Conservation (phyloP, 208 protist species). For the Strigomonas galati region DNA sequence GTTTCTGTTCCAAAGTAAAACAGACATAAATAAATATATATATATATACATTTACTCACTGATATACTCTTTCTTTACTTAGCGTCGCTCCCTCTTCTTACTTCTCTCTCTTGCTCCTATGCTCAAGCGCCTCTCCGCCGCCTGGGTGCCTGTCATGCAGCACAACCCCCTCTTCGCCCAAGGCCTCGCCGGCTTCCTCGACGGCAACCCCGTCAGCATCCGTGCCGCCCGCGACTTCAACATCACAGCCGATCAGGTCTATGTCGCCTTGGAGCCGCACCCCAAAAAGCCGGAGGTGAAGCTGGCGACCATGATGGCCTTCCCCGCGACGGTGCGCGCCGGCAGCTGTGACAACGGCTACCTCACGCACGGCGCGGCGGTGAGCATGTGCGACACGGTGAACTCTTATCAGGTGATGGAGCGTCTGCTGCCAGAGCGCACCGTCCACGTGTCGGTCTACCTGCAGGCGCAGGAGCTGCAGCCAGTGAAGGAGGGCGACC, state of each 20-base stretch:
- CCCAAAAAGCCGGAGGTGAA: background rate
- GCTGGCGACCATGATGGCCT: conserved; percentile 41
- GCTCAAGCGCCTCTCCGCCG: conserved; percentile 38
- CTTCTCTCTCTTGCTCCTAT: conserved; percentile 24
- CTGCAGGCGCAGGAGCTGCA: conserved; percentile 40
- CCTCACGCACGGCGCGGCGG: conserved; percentile 44
- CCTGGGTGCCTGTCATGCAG: conserved; percentile 55
- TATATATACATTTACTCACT: background rate
- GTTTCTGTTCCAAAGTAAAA: background rate
- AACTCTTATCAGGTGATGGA: conserved; percentile 75
- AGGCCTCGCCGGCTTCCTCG: conserved; percentile 25
- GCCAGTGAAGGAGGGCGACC: conserved; percentile 38
- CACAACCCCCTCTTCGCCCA: conserved; percentile 51
- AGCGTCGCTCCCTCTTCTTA: background rate
- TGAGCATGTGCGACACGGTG: conserved; percentile 45
- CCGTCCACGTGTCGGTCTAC: conserved; percentile 67
- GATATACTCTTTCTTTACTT: background rate
- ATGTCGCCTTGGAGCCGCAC: conserved; percentile 35
- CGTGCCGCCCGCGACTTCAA: conserved; percentile 16
- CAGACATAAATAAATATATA: background rate
- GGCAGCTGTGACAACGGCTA: conserved; percentile 33
- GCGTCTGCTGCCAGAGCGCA: conserved; percentile 37
- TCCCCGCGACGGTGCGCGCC: conserved; percentile 36
- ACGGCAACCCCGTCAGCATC: conserved; percentile 37
- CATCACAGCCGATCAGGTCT: conserved; percentile 35